These are phyloP conservation scores for Scutellaria minor DNA, from an alignment of 257 asterid species.

Conservation along the genomic window DNA sequence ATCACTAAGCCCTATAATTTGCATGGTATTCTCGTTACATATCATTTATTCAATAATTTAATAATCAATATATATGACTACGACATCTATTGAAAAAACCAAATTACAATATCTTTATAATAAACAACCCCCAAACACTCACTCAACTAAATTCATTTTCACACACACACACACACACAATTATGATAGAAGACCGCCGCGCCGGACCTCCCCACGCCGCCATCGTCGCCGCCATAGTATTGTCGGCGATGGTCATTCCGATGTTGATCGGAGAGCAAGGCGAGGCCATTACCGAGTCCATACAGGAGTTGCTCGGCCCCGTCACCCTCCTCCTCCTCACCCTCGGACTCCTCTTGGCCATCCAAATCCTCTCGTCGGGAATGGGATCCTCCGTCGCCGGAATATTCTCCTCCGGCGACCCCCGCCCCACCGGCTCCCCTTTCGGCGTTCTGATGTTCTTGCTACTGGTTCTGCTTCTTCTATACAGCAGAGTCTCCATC, in stretches of 20 bases:
- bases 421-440: slow-evolving; percentile 66
- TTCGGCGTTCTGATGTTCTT: slow-evolving; percentile 61
- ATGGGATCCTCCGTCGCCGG: slow-evolving; percentile 38
- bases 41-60: no score
- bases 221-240: slow-evolving; percentile 57
- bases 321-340: slow-evolving; percentile 67
- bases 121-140: no score
- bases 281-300: slow-evolving; percentile 49
- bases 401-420: slow-evolving; percentile 56
- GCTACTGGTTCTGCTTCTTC: slow-evolving; percentile 53
- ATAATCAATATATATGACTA: no score
- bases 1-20: no score
- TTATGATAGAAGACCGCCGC: slow-evolving; percentile 55
- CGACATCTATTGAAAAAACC: no score
- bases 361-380: slow-evolving; percentile 66
- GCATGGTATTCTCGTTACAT: no score
- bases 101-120: no score
- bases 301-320: slow-evolving; percentile 57
- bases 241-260: slow-evolving; percentile 47
- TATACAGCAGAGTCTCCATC: slow-evolving; percentile 53
- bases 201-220: slow-evolving; percentile 66
- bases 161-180: slow-evolving; percentile 30
- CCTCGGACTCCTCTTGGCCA: slow-evolving; percentile 53
- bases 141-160: not conserved
- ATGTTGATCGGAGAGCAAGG: slow-evolving; percentile 56